Base-by-base conservation (phyloP, 2,329 filamentous ascomycete genomes). In the Aureobasidium vineae region DNA sequence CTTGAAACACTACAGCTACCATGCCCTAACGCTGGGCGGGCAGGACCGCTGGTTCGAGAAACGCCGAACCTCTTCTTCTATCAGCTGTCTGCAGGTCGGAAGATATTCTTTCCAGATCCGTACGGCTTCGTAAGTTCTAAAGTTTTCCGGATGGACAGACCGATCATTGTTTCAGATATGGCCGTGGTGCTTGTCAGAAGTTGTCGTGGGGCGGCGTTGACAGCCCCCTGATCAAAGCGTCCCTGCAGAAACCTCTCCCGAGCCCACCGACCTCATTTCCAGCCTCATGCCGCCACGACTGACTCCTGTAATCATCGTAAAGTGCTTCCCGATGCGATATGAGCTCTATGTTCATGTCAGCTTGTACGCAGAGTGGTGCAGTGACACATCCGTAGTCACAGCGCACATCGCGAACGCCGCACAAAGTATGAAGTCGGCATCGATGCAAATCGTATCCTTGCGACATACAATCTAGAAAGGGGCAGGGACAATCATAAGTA, bases 111-210 rank as follows among this genome's bases (percentile, higher is more conserved):
- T 21, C 33, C 4, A 56, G 21, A 41, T 28, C 4, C 1, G 36
- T 8, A 36, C 21, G 26, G 13, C 7, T 23, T 19, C 26, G 11
- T 41, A 10, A 41, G 36, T 7, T 16, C 19, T 56, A 21, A 40
- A 5, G 5, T 41, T 16, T 21, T 33, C 7, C 40, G 26, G 40
- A 33, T 13, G 43, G 11, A 47, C 15, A 61, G 40, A 10, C n/a
- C n/a, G 57, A 61, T 61, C 41, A 31, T 10, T 49, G 57, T 61
- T 61, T 61, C 57, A 33, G 19, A 61, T 47, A 36, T 49, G 57
- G 28, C 13, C n/a, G 38, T 23, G 38, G 23, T 59, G 41, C 57
- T 47, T 49, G 41, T 23, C 41, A 41, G 43, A 61, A 21, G 41
- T 61, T 45, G 57, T 45, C 31, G 40, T 59, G 54, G 38, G 54